Evolutionary conservation across 371 early-diverging fungal species (phyloP), one percentile per base, ranked within the genome.

Genomic region (Choanephora cucurbitarum): DNA sequence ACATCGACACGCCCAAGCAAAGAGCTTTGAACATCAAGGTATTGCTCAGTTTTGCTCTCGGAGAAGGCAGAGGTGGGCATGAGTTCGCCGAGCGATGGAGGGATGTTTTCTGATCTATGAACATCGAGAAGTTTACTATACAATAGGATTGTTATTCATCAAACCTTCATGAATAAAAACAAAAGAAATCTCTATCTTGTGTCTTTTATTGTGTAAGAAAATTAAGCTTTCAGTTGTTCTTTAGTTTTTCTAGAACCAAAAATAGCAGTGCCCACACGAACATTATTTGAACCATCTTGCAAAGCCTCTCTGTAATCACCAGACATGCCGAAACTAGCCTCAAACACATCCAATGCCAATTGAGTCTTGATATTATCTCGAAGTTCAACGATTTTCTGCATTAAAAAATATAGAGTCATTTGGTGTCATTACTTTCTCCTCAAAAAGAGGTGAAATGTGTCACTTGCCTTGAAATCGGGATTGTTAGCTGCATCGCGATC

Each of bases 281-380:
- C 89, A 64, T 90, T 96, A 42, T 94, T 93, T 10, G 94, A 87
- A 19, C 97, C 98, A 8, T 85, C 77, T 34, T 79, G 69, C 44
- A 96, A 78, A 7, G 97, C 97, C 33, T 82, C 76, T 58, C 82
- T 80, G 78, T 87, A 97, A 72, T 97, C 97, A 53, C 83, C 89
- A n/a, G 95, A 94, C 98, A 97, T 97, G 33, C 98, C 98, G 94
- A 97, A 96, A 67, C 94, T 94, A 93, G 80, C 67, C 92, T 94
- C 48, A 96, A 73, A 24, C 54, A 34, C 15, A 18, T 42, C 18
- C 43, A 60, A 44, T 62, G 52, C 43, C 82, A 58, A 52, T 22
- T 47, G 40, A 1, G 44, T 53, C 53, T 41, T 54, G 18, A 55
- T 61, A 14, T 44, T 40, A 5, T 50, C 22, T 28, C 32, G 37